A percentile compares a stretch with the other conserved stretches of the same genome.
Conservation (phyloP, 1,284 basidiomycete species). For the Moniliella sp. region DNA sequence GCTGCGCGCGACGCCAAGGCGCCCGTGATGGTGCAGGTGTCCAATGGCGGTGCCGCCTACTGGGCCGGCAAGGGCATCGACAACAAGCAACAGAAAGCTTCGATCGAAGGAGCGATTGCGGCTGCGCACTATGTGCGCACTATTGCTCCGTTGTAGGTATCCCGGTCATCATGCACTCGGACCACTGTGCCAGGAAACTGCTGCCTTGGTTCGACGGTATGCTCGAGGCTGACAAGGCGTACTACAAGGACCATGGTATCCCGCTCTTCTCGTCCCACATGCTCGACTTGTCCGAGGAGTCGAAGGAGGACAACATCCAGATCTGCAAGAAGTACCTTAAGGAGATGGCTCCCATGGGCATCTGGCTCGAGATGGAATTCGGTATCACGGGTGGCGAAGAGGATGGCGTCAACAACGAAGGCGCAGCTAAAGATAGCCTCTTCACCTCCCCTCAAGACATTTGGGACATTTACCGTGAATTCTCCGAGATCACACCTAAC, state of each 20-base stretch:
- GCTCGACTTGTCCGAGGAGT: constrained; percentile 94
- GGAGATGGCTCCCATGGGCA: constrained; percentile 65
- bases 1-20: constrained; percentile 55
- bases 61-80: constrained; percentile 87
- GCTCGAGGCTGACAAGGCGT: constrained; percentile 84
- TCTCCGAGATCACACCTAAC: constrained; percentile 67
- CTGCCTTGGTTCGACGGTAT: constrained; percentile 97
- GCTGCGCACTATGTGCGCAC: constrained; percentile 73
- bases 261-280: constrained; percentile 98
- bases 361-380: constrained; percentile 99
- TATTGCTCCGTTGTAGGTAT: constrained; percentile 45
- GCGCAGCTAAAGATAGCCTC: constrained; percentile 72
- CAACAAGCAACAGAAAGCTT: constrained; percentile 91
- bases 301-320: constrained; percentile 89
- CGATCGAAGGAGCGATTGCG: constrained; percentile 69
- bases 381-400: constrained; percentile 99
- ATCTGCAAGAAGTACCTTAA: constrained; percentile 84
- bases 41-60: constrained; percentile 79
- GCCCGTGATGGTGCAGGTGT: constrained; percentile 88
- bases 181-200: constrained; percentile 96
- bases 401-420: constrained; percentile 60
- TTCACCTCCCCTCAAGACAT: constrained; percentile 92
- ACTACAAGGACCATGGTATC: constrained; percentile 67
- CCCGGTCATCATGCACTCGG: constrained; percentile 90
- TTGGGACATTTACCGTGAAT: constrained; percentile 66